Evolutionary conservation across 352 stramenopile species (phyloP), one percentile per base, ranked within the genome.

Genomic region (Aphanomyces euteiches): DNA sequence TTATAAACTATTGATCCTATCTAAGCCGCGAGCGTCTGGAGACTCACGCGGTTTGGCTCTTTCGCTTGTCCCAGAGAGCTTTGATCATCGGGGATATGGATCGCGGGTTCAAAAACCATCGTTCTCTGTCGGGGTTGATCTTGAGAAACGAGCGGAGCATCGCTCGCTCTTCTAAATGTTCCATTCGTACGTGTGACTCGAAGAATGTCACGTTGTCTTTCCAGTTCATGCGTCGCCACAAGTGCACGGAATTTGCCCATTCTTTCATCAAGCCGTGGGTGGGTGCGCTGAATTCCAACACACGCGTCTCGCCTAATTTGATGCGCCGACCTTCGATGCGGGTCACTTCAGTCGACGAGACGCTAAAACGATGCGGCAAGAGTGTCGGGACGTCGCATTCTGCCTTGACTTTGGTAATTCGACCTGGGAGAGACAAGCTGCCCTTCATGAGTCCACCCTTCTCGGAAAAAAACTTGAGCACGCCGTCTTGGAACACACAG

Each of bases 161-260:
- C 48, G 83, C 75, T 15, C 81, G 77, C 73, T 93, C 82, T 28
- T 93, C 81, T 0, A 71, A 64, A 57, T 90, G 85, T 37, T 73
- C 78, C 56, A 90, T 61, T 7, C 85, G 75, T 15, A 68, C 75
- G 54, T 78, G 77, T 64, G 75, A 73, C 41, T 90, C 83, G 38
- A 93, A 93, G 76, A 93, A 93, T 74, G 85, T 91, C 74, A 93
- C 85, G 68, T 93, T 87, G 60, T 93, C 85, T 69, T 90, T 90
- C 85, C 85, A 93, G 77, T 89, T 93, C 85, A 93, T 93, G 56
- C 85, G 85, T 17, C 83, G 83, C 85, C 85, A 93, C 12, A 93
- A 75, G 53, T 93, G 85, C 72, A 93, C 73, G 53, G 85, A 79
- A 73, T 93, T 93, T 66, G 85, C 85, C 85, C 85, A 93, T 73